Evolutionary conservation across 1,139 yeast genomes (phyloP), one percentile per base, ranked within the genome.

Genomic region (Scheffersomyces parashehatae): DNA sequence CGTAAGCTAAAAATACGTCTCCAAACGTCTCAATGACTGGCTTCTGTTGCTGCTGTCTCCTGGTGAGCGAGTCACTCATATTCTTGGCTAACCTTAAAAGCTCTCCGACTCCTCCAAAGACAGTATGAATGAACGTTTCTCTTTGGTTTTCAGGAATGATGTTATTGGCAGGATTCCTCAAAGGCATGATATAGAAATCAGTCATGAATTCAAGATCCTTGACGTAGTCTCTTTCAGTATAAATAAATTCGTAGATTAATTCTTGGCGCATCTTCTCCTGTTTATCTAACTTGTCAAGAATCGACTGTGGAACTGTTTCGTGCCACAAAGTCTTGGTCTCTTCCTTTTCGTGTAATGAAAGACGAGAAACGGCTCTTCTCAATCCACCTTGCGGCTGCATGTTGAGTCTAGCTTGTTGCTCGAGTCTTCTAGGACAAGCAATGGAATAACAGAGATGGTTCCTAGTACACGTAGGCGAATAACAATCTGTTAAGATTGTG

Each of bases 401-500:
- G 56, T 90, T 89, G 47, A 89, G 75, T 45, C 98, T 75, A 2
- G 97, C 97, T 60, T 93, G 98, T 63, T 93, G 99, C 65, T 93
- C 99, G 40, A 93, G 72, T 52, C 99, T 79, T 54, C 97, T 79
- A 9, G 99, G 99, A 68, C 99, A 93, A n/a, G 97, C 95, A 54
- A 93, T 91, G 42, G 96, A 87, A 65, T 93, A 93, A 67, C 99
- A 93, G 36, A 93, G 71, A 31, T 81, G 76, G 59, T 89, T 95
- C 43, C 96, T 73, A 4, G 96, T 85, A 68, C 99, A 93, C 0
- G 99, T 93, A 30, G 99, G 96, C 0, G 97, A 90, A 60, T 93
- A 93, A 67, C 99, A 93, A 57, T 91, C 97, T 0, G 98, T 88
- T 50, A 93, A 71, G 37, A 93, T 72, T 1, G 97, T 91, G 62